Conservation (phyloP, 805 yeast species). For the Metschnikowia anglica region DNA sequence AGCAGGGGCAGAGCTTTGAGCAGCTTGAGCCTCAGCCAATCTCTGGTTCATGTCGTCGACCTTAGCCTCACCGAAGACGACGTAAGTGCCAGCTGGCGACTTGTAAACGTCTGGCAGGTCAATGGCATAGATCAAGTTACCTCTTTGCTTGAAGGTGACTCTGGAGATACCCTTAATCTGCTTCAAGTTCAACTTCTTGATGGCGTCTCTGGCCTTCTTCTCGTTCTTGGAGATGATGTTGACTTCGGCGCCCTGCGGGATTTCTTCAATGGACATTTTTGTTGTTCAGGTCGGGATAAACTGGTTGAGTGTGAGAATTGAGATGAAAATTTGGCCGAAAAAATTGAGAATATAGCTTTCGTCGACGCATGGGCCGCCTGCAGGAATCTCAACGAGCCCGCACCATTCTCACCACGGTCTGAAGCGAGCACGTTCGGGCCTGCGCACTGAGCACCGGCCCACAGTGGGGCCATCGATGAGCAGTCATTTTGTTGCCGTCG, state of each 20-base stretch:
- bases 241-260: slow-evolving; percentile 83
- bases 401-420: too few relatives aligned
- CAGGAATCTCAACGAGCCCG: too few relatives aligned
- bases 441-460: too few relatives aligned
- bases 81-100: slow-evolving; percentile 89
- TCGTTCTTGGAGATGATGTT: slow-evolving; percentile 84
- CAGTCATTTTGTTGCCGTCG: too few relatives aligned
- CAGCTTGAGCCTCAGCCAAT: slow-evolving; percentile 76
- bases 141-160: slow-evolving; percentile 93
- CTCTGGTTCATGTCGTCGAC: slow-evolving; percentile 90
- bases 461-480: too few relatives aligned
- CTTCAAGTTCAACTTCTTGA: slow-evolving; percentile 85
- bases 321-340: background rate
- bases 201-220: slow-evolving; percentile 90
- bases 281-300: too few relatives aligned
- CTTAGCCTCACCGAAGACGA: slow-evolving; percentile 97
- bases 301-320: background rate
- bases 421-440: too few relatives aligned
- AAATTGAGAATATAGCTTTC: background rate
- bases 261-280: slow-evolving; percentile 51
- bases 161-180: slow-evolving; percentile 89
- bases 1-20: slow-evolving; percentile 57
- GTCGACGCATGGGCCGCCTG: too few relatives aligned
- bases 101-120: slow-evolving; percentile 94
- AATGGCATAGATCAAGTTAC: slow-evolving; percentile 86